Evolutionary conservation across 2,329 filamentous ascomycete genomes (phyloP).

Genomic region (Xylariaceae sp.): DNA sequence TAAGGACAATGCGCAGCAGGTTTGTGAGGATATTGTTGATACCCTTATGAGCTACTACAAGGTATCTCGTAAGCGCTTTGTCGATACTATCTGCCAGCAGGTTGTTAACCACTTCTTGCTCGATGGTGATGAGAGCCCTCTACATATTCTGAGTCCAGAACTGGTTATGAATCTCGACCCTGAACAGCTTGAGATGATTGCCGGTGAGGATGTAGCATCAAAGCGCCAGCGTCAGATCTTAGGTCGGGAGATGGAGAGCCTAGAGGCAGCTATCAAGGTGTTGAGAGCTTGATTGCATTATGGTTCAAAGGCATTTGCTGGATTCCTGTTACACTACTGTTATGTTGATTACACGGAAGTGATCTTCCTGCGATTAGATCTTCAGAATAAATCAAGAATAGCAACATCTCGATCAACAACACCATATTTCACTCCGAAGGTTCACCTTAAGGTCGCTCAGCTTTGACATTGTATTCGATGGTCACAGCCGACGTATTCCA

Average conservation of each 20-base stretch:
- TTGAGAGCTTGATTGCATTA: neutral
- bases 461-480: no score
- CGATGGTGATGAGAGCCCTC: slow-evolving; percentile 44
- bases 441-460: no score
- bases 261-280: slow-evolving; percentile 34
- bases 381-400: no score
- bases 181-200: slow-evolving; percentile 48
- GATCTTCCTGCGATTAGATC: no score
- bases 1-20: slow-evolving; percentile 29
- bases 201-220: slow-evolving; percentile 46
- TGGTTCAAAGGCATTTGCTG: no score
- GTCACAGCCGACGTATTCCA: no score
- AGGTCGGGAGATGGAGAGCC: slow-evolving; percentile 42
- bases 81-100: slow-evolving; percentile 54
- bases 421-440: no score
- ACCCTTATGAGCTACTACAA: slow-evolving; percentile 56
- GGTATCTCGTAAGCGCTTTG: slow-evolving; percentile 53
- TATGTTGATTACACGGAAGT: no score
- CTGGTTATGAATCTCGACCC: slow-evolving; percentile 45
- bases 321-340: no score
- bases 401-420: no score
- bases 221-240: slow-evolving; percentile 40
- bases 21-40: slow-evolving; percentile 51
- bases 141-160: slow-evolving; percentile 47
- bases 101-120: slow-evolving; percentile 49